Evolutionary conservation across 768 basidiomycete species (phyloP), one percentile per base, ranked within the genome.

Genomic region (Stropharia rugosoannulata): DNA sequence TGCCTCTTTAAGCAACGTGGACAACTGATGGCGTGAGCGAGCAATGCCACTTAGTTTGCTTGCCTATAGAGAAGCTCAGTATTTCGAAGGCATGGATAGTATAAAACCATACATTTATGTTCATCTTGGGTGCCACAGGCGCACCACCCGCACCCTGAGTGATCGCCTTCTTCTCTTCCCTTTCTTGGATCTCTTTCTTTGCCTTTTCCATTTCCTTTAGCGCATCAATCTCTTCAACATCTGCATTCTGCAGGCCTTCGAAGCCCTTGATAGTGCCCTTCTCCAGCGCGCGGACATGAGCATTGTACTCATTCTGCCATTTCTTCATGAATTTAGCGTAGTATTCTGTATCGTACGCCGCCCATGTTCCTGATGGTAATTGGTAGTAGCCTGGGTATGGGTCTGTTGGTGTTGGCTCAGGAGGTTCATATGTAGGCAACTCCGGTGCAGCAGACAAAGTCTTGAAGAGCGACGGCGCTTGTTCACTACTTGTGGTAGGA

Each of bases 301-400:
- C 81, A 59, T 90, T 79, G 60, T 90, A 91, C 22, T 87, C 87
- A 15, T 69, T 67, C 63, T 89, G 77, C 92, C 90, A 93, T 64
- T 84, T 86, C 54, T 83, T 79, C 62, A 84, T 77, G 67, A 87
- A 89, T 44, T 75, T 79, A 16, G 75, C 77, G 62, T 89, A 94
- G 68, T 89, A 90, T 35, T 66, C 77, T 0, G 82, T 70, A 49
- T 94, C 90, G 64, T 93, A 79, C 0, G 85, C 83, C 22, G 82
- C 87, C 85, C 92, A 95, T 35, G 79, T 70, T 15, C 93, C 93
- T 6, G 89, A 87, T 0, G 93, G 90, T 16, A 89, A 78, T 51
- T 87, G 85, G 62, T 94, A 93, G 73, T 94, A 95, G 5, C 93
- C 93, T 0, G 93, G 93, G 68, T 93, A 92, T 13, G 83, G 81